phyloP scores from a whole-genome alignment of 305 asterid species.

The Fraxinus dipetala region DNA sequence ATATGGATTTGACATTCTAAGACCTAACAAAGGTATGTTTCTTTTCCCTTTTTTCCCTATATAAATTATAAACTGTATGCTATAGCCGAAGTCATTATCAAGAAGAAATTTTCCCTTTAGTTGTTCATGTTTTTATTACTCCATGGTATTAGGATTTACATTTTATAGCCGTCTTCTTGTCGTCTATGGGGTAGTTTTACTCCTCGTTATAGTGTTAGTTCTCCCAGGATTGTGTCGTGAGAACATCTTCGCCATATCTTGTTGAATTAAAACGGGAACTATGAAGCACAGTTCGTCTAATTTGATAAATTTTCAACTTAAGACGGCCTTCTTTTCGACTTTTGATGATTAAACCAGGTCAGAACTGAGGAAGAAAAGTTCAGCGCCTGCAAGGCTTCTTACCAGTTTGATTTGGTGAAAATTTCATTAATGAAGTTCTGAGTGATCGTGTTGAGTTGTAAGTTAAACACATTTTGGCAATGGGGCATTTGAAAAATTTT shows the following conservation, averaged over 20 bases:
- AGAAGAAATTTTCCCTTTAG: not conserved
- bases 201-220: not conserved
- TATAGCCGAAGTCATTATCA: not conserved
- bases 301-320: not conserved
- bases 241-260: not conserved
- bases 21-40: not conserved
- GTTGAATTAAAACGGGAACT: not conserved
- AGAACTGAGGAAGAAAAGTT: constrained; percentile 26
- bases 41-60: not conserved
- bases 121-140: not conserved
- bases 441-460: not conserved
- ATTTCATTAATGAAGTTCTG: not conserved
- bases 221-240: not conserved
- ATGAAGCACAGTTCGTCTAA: not conserved
- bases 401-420: constrained; percentile 22
- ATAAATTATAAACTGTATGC: not conserved
- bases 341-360: constrained; percentile 6
- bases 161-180: not conserved
- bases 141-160: not conserved
- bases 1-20: constrained; percentile 15
- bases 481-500: constrained; percentile 35
- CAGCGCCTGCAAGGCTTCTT: constrained; percentile 19
- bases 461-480: constrained; percentile 20
- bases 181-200: not conserved
- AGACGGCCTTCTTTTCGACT: not conserved